Conservation (phyloP, 495 filamentous ascomycete species). For the Chaetomium fimeti region DNA sequence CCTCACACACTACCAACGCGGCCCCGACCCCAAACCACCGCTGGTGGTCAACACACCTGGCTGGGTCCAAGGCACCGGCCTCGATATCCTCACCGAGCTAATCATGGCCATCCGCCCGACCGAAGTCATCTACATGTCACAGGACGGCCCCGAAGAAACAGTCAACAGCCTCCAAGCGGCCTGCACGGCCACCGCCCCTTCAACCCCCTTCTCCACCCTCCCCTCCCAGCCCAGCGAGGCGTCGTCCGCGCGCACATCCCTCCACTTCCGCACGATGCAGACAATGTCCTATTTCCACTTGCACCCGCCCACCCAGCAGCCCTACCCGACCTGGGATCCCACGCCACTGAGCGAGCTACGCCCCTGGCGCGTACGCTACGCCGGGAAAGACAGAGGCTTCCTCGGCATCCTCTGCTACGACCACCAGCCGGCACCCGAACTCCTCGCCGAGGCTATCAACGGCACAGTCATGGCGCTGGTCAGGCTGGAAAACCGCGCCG, state of each 20-base stretch:
- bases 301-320: slow-evolving; percentile 9
- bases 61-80: slow-evolving; percentile 74
- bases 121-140: slow-evolving; percentile 73
- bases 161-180: slow-evolving; percentile 54
- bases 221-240: slow-evolving; percentile 62
- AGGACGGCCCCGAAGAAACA: slow-evolving; percentile 64
- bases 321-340: slow-evolving; percentile 35
- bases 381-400: slow-evolving; percentile 33
- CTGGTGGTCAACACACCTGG: slow-evolving; percentile 80
- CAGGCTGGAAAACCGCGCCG: slow-evolving; percentile 35
- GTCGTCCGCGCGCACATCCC: slow-evolving; percentile 62
- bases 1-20: slow-evolving; percentile 59
- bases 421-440: slow-evolving; percentile 40
- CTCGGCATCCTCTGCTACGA: slow-evolving; percentile 49
- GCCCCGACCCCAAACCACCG: slow-evolving; percentile 45
- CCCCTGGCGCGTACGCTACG: slow-evolving; percentile 46
- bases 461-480: slow-evolving; percentile 46
- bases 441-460: slow-evolving; percentile 47
- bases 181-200: slow-evolving; percentile 26
- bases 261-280: slow-evolving; percentile 74
- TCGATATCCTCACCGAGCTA: slow-evolving; percentile 67
- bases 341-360: slow-evolving; percentile 40
- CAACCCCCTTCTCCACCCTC: slow-evolving; percentile 42
- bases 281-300: slow-evolving; percentile 75
- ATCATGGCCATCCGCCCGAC: slow-evolving; percentile 51